Evolutionary conservation across 2,329 filamentous ascomycete genomes (phyloP).

Genomic region (Botrytis cinerea): DNA sequence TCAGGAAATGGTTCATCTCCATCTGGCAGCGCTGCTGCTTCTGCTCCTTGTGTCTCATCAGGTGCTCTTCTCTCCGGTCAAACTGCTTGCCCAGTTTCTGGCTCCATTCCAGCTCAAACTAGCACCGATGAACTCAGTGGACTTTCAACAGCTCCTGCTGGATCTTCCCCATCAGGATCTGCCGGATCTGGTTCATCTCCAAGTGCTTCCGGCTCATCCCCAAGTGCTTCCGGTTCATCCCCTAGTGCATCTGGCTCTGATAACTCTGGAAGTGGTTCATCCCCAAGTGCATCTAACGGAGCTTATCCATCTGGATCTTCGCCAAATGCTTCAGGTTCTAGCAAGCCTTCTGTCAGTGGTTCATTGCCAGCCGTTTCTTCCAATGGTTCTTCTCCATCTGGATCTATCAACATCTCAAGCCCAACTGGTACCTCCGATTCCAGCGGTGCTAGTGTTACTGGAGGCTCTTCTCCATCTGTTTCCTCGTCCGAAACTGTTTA

Average conservation of each 20-base stretch:
- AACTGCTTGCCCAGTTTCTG: constrained; percentile 3
- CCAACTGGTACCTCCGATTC: neutral
- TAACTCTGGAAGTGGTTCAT: neutral
- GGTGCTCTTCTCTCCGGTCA: neutral
- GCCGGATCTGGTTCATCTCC: too few species aligned
- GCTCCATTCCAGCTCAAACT: neutral
- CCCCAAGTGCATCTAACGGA: neutral
- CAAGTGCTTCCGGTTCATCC: neutral
- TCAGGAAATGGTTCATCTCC: neutral
- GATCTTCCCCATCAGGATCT: neutral
- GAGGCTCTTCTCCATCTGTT: neutral
- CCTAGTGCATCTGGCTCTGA: neutral
- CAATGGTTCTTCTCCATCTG: neutral
- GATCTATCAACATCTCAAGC: neutral
- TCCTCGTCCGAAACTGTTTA: neutral
- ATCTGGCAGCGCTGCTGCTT: neutral
- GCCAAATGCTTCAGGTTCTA: neutral
- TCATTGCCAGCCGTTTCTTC: neutral
- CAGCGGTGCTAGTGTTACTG: neutral
- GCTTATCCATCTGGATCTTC: neutral
- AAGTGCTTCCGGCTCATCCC: neutral
- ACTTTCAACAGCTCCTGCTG: neutral
- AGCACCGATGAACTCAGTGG: neutral
- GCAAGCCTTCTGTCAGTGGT: neutral
- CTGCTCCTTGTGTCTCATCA: neutral